Base-by-base conservation (phyloP, 352 stramenopile genomes). In the Globisporangium apiculatum region DNA sequence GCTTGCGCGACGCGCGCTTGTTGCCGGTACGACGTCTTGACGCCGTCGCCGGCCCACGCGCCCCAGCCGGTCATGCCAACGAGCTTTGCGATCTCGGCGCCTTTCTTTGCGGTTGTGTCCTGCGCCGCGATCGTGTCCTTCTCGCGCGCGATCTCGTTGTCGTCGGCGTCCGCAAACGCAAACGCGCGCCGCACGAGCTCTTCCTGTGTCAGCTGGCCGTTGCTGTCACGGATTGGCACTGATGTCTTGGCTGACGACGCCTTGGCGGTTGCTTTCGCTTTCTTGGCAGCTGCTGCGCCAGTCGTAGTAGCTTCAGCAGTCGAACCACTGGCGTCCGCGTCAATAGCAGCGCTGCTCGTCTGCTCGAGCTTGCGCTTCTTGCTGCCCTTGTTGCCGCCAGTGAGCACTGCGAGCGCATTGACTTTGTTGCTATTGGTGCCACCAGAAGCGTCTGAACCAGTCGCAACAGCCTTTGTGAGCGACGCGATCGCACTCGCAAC, bases 131-230 rank as follows among this genome's bases (percentile, higher is more conserved):
- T 67, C 47, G 65, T 63, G 35, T 95, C 79, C 70, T 99, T 99
- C 74, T 98, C 94, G 42, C 87, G 81, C 50, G 84, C 72, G 64
- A 99, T 97, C 53, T 98, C 96, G 62, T 98, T 79, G 53, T 98
- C 86, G 53, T 96, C 79, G 11, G 91, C 80, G 40, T 91, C 82
- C 0, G 90, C 86, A 54, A 96, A 95, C 40, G 95, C 96, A 77
- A 99, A 99, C 18, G 96, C 97, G 41, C 86, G 82, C 15, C 82
- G 73, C 18, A 99, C 94, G 9, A 99, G 76, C 62, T 98, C 94
- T 57, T 97, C 91, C 67, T 98, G 91, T 36, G 61, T 87, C 37
- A 68, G 51, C 53, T 72, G 60, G 37, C 53, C 62, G 56, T 59
- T 53, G 15, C 14, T n/a, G 3, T 12, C 51, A 6, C 65, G 38